phyloP scores from a whole-genome alignment of 108 stramenopile species.

The Aurantiochytrium sp. region DNA sequence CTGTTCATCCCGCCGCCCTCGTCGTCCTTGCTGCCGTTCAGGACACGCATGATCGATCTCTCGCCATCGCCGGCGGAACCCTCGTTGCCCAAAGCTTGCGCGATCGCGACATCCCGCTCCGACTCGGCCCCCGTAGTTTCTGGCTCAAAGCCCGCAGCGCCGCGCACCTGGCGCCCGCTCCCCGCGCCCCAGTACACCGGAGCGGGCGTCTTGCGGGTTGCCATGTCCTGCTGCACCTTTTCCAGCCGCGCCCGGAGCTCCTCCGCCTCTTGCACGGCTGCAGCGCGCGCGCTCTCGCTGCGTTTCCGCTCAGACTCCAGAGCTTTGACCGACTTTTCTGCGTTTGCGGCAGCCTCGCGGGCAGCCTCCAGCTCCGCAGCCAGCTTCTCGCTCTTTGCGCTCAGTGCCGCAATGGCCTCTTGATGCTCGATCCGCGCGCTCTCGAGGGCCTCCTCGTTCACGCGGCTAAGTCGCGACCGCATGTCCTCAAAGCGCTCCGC shows the following conservation, averaged over 20 bases:
- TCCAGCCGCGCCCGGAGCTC: neutral
- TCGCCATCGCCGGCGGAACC: no score
- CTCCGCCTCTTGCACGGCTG: neutral
- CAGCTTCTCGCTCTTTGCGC: neutral
- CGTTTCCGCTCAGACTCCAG: neutral
- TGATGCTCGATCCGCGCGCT: neutral
- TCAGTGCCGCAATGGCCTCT: neutral
- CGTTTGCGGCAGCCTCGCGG: neutral
- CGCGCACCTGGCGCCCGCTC: no score
- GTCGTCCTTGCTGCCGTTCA: no score
- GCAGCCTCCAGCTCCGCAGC: neutral
- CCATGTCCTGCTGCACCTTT: neutral
- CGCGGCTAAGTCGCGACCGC: neutral
- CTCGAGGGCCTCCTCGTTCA: neutral
- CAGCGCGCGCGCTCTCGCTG: neutral
- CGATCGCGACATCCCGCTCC: no score
- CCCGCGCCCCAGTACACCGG: neutral
- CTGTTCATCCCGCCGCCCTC: no score
- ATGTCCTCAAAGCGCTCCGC: neutral
- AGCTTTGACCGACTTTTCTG: neutral
- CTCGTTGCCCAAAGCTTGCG: no score
- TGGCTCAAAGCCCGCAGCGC: neutral
- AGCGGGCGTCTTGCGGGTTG: neutral
- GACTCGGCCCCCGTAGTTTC: neutral
- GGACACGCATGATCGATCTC: no score